A percentile compares a stretch with the other conserved stretches of the same genome.
Conservation (phyloP, 2,329 filamentous ascomycete species). For the Hypoxylon sp. region DNA sequence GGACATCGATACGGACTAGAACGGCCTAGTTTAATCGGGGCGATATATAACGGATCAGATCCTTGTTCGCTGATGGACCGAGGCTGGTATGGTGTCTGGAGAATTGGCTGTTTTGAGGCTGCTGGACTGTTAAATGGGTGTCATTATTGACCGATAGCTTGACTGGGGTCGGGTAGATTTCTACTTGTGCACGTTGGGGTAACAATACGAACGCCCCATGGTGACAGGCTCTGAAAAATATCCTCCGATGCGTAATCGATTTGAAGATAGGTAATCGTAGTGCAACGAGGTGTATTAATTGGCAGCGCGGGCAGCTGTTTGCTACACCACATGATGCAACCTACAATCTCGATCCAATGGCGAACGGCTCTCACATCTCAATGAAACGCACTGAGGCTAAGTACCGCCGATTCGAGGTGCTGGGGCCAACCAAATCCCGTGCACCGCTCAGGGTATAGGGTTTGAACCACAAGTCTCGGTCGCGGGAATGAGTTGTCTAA, state of each 20-base stretch:
- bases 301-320: conserved; percentile 35
- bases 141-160: not conserved
- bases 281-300: conserved; percentile 32
- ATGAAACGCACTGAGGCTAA: conserved; percentile 46
- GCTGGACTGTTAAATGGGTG: not conserved
- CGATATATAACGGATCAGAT: conserved; percentile 7
- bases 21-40: not conserved
- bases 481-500: conserved; percentile 40
- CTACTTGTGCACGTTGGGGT: not conserved
- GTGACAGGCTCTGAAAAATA: not conserved
- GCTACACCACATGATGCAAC: conserved; percentile 46
- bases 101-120: conserved; percentile 5
- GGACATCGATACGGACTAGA: not conserved
- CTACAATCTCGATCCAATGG: conserved; percentile 37
- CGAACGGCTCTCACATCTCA: conserved; percentile 32
- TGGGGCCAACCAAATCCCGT: conserved; percentile 31
- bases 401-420: conserved; percentile 42
- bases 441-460: conserved; percentile 15
- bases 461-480: conserved; percentile 30
- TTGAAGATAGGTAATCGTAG: not conserved
- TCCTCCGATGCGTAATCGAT: not conserved
- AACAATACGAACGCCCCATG: not conserved
- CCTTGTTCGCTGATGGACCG: conserved; percentile 8
- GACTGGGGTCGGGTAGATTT: not conserved
- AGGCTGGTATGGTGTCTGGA: not conserved